Evolutionary conservation across 805 yeast species (phyloP).

Genomic region (Ogataea methanolica): DNA sequence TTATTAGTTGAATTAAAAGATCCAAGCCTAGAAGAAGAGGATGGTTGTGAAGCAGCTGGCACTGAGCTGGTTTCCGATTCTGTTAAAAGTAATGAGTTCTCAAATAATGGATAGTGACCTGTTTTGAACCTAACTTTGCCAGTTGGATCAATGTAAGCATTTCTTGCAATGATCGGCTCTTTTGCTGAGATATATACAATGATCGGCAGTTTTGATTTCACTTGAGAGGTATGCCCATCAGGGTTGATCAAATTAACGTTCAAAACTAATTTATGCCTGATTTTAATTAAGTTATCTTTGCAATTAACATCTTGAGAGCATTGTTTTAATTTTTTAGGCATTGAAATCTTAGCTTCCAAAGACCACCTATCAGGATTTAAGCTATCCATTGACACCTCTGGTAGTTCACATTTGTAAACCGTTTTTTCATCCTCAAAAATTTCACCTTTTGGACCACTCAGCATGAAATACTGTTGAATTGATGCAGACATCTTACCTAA

Average conservation of each 20-base stretch:
- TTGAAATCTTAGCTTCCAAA: constrained; percentile 34
- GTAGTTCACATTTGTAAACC: constrained; percentile 35
- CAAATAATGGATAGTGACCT: constrained; percentile 10
- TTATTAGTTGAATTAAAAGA: no score
- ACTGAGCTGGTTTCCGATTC: no score
- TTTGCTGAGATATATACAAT: constrained; percentile 38
- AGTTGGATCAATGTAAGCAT: constrained; percentile 18
- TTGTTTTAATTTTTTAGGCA: constrained; percentile 37
- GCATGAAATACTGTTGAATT: constrained; percentile 28
- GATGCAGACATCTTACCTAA: constrained; percentile 32
- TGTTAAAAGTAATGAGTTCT: not conserved
- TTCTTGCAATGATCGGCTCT: constrained; percentile 20
- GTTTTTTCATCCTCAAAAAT: constrained; percentile 24
- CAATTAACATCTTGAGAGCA: constrained; percentile 41
- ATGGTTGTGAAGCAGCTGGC: no score
- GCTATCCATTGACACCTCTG: constrained; percentile 26
- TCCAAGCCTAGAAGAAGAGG: no score
- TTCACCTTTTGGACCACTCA: constrained; percentile 19
- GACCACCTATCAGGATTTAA: constrained; percentile 43
- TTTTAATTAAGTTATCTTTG: constrained; percentile 36
- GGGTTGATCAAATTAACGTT: constrained; percentile 41
- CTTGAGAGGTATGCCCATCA: constrained; percentile 47
- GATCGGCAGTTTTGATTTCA: constrained; percentile 49
- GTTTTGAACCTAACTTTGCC: constrained; percentile 24
- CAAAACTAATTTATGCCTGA: constrained; percentile 42